These are phyloP conservation scores for Phanerodontia chrysosporium DNA, from an alignment of 768 basidiomycete species.

Conservation along the genomic window DNA sequence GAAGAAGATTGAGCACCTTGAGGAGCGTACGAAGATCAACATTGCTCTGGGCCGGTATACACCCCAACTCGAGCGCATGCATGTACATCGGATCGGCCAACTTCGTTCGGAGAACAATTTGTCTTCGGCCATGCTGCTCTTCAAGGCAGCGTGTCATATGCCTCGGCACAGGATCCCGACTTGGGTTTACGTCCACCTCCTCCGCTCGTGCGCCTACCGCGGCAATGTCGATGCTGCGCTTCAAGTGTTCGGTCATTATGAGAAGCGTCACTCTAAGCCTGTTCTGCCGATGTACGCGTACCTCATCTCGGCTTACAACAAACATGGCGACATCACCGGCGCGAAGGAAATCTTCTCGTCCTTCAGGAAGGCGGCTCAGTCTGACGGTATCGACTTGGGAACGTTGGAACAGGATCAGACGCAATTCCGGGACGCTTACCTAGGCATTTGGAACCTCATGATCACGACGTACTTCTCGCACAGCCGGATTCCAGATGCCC, in stretches of 20 bases:
- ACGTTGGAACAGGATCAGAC: neutral
- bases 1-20: constrained; percentile 36
- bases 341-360: constrained; percentile 61
- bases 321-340: constrained; percentile 42
- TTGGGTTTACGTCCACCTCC: constrained; percentile 46
- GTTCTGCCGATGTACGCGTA: constrained; percentile 40
- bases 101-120: constrained; percentile 69
- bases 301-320: constrained; percentile 57
- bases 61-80: constrained; percentile 10
- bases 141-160: constrained; percentile 51
- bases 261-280: constrained; percentile 37
- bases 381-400: constrained; percentile 19
- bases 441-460: constrained; percentile 61
- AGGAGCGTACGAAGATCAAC: constrained; percentile 20
- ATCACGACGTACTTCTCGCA: constrained; percentile 67
- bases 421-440: constrained; percentile 5
- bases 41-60: neutral
- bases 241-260: constrained; percentile 60
- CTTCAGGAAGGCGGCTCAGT: constrained; percentile 39
- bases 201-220: constrained; percentile 59
- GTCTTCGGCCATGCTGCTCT: constrained; percentile 64
- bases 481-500: constrained; percentile 56
- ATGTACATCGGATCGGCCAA: constrained; percentile 35
- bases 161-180: constrained; percentile 30
- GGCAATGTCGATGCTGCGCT: constrained; percentile 57